phyloP scores from a whole-genome alignment of 1,139 yeast species.

The Candida tropicalis region DNA sequence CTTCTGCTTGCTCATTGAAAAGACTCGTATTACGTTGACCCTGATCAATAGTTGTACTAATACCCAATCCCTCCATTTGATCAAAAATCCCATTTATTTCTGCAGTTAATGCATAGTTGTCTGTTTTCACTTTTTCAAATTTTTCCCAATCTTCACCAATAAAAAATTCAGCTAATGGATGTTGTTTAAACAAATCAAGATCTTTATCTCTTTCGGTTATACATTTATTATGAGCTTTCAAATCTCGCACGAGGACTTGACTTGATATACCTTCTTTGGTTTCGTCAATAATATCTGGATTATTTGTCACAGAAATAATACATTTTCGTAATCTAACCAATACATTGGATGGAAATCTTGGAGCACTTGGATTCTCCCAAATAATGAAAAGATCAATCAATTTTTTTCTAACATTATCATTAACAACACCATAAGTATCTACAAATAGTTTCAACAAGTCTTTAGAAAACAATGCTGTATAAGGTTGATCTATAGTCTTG shows the following conservation, averaged over 20 bases:
- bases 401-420: constrained; percentile 32
- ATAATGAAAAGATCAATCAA: constrained; percentile 35
- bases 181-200: too few relatives aligned
- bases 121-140: too few relatives aligned
- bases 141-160: too few relatives aligned
- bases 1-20: too few relatives aligned
- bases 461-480: constrained; percentile 39
- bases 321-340: too few relatives aligned
- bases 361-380: constrained; percentile 37
- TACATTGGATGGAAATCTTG: too few relatives aligned
- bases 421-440: constrained; percentile 41
- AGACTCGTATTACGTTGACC: too few relatives aligned
- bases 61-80: too few relatives aligned
- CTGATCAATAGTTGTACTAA: too few relatives aligned
- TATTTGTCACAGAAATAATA: not conserved
- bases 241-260: constrained; percentile 18
- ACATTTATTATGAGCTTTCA: constrained; percentile 23
- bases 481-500: constrained; percentile 49
- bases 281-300: constrained; percentile 1
- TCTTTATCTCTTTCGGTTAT: constrained; percentile 16
- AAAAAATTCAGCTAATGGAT: too few relatives aligned
- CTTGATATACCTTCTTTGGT: constrained; percentile 23
- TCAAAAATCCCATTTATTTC: too few relatives aligned
- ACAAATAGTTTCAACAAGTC: constrained; percentile 39
- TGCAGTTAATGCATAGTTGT: too few relatives aligned